Evolutionary conservation across 768 basidiomycete genomes (phyloP).

Genomic region (Tulasnella calospora): DNA sequence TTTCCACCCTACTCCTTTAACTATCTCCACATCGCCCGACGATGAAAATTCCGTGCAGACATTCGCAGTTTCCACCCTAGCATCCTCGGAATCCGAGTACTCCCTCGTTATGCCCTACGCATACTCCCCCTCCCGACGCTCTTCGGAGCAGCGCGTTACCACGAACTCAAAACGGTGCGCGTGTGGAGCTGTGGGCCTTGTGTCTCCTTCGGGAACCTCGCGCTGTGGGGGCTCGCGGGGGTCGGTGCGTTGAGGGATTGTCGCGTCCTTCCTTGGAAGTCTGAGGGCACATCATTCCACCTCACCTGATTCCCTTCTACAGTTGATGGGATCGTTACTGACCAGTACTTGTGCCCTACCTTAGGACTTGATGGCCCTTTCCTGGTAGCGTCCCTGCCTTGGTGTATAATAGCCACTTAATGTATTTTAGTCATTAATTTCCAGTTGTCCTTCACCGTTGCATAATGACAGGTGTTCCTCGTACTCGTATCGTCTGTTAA

Average conservation of each 20-base stretch:
- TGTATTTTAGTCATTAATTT: neutral
- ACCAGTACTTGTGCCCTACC: neutral
- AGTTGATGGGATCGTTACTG: neutral
- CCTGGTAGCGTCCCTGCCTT: neutral
- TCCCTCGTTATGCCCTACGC: slow-evolving; percentile 63
- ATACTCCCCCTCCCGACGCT: slow-evolving; percentile 58
- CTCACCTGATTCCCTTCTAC: neutral
- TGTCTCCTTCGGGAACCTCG: slow-evolving; percentile 50
- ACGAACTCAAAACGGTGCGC: slow-evolving; percentile 60
- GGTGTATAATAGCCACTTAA: neutral
- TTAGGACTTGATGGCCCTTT: neutral
- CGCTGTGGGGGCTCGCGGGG: slow-evolving; percentile 62
- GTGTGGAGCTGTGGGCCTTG: slow-evolving; percentile 54
- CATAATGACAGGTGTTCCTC: no score
- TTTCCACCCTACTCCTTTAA: no score
- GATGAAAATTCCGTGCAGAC: slow-evolving; percentile 47
- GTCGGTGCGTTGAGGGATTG: slow-evolving; percentile 64
- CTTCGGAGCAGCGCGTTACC: slow-evolving; percentile 30
- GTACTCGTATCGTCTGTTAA: no score
- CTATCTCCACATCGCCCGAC: slow-evolving; percentile 39
- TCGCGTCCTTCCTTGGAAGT: slow-evolving; percentile 85
- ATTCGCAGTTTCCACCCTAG: slow-evolving; percentile 89
- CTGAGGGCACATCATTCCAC: slow-evolving; percentile 44
- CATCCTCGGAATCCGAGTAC: slow-evolving; percentile 59
- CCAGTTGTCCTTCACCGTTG: neutral